Base-by-base conservation (phyloP, 495 filamentous ascomycete genomes). In the Xylaria curta region DNA sequence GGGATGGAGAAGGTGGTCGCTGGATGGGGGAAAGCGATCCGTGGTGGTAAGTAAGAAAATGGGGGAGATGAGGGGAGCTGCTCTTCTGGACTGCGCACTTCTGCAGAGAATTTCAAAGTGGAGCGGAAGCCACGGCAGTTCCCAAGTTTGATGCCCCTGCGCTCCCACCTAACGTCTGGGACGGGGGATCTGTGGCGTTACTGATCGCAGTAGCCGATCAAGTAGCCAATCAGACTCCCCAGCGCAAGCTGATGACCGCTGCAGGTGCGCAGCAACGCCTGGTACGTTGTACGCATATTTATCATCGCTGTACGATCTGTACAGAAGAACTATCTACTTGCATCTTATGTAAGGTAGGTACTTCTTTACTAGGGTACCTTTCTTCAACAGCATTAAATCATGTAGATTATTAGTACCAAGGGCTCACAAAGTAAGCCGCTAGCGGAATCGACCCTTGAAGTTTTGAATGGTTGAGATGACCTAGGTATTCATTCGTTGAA, bases 101-200 rank as follows among this genome's bases (percentile, higher is more conserved):
- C 68, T 70, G 69, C 69, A 71, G 69, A 71, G 69, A 71, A 71
- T 71, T 71, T 65, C 46, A 70, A 69, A 51, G 68, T 47, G 59
- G 69, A 36, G 69, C 46, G 68, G 68, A 28, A 66, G 17, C 46
- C 36, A 51, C 63, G 63, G 54, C 56, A 69, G 54, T 49, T 69
- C 42, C 24, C 21, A 64, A 28, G 8, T 8, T 63, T 31, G n/a
- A 28, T 6, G 7, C 33, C 33, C n/a, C n/a, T n/a, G n/a, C n/a
- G n/a, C n/a, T n/a, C n/a, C n/a, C n/a, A n/a, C n/a, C n/a, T n/a
- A n/a, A n/a, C n/a, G n/a, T n/a, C n/a, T n/a, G n/a, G n/a, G n/a
- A n/a, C n/a, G n/a, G n/a, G n/a, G n/a, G n/a, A n/a, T n/a, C n/a
- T n/a, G n/a, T n/a, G n/a, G n/a, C n/a, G n/a, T n/a, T n/a, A n/a